Conservation (phyloP, 2,329 filamentous ascomycete genomes). For the Cercospora canescens region DNA sequence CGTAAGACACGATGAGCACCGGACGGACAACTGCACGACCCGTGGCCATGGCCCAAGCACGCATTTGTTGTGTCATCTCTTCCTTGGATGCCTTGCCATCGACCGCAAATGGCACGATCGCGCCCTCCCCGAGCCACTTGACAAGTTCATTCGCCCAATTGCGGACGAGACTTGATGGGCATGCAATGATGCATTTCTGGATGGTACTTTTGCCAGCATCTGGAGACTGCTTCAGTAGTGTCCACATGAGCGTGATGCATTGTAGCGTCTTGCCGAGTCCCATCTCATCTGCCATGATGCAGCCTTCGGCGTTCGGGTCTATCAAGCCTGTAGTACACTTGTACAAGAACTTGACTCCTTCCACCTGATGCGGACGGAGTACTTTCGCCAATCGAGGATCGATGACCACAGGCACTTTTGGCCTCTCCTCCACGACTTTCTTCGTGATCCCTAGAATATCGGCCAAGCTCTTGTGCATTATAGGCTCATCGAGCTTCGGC, state of each 20-base stretch:
- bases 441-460: slow-evolving; percentile 96
- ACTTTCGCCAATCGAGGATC: slow-evolving; percentile 88
- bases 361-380: slow-evolving; percentile 92
- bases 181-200: slow-evolving; percentile 95
- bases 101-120: slow-evolving; percentile 89
- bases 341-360: slow-evolving; percentile 98
- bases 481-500: slow-evolving; percentile 66
- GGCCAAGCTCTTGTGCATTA: slow-evolving; percentile 91
- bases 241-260: slow-evolving; percentile 97
- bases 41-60: slow-evolving; percentile 90
- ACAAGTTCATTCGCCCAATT: slow-evolving; percentile 98
- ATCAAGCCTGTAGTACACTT: slow-evolving; percentile 92
- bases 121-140: slow-evolving; percentile 94
- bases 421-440: slow-evolving; percentile 69
- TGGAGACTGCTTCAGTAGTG: slow-evolving; percentile 89
- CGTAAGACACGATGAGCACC: slow-evolving; percentile 96
- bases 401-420: slow-evolving; percentile 94
- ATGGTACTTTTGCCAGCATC: slow-evolving; percentile 93
- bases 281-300: slow-evolving; percentile 99
- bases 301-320: slow-evolving; percentile 89
- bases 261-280: slow-evolving; percentile 95
- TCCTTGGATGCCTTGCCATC: slow-evolving; percentile 96
- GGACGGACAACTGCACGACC: slow-evolving; percentile 88
- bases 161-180: slow-evolving; percentile 90
- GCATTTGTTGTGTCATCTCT: slow-evolving; percentile 83